These are phyloP conservation scores for Globisporangium nagaii DNA, from an alignment of 352 stramenopile species.

Conservation along the genomic window DNA sequence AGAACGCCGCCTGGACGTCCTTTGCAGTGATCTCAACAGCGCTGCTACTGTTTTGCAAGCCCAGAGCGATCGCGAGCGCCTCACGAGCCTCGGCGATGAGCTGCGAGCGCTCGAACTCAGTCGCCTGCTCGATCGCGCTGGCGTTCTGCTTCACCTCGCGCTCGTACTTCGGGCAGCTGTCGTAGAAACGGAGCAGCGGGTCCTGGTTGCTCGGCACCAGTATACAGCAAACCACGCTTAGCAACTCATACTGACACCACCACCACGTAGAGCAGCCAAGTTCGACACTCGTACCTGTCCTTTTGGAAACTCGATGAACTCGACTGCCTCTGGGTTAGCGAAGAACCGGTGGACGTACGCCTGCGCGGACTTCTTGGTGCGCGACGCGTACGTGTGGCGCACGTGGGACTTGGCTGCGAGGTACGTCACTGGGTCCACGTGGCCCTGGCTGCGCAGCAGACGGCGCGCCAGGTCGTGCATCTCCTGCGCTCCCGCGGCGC, in stretches of 20 bases:
- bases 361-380: slow-evolving; percentile 51
- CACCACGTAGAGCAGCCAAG: too few species aligned
- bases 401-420: slow-evolving; percentile 32
- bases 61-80: slow-evolving; percentile 29
- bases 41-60: slow-evolving; percentile 20
- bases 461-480: slow-evolving; percentile 29
- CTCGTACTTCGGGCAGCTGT: slow-evolving; percentile 55
- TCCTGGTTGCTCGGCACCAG: too few species aligned
- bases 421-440: slow-evolving; percentile 22
- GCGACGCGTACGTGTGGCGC: slow-evolving; percentile 42
- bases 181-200: slow-evolving; percentile 58
- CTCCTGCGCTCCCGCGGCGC: slow-evolving; percentile 26
- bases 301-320: slow-evolving; percentile 40
- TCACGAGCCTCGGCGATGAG: slow-evolving; percentile 23
- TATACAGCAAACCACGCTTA: too few species aligned
- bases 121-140: slow-evolving; percentile 31
- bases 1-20: slow-evolving; percentile 48
- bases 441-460: slow-evolving; percentile 15
- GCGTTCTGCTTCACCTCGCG: slow-evolving; percentile 48
- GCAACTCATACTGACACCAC: too few species aligned
- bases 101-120: slow-evolving; percentile 27
- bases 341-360: slow-evolving; percentile 58
- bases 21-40: slow-evolving; percentile 16
- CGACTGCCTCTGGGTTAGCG: slow-evolving; percentile 37
- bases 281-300: slow-evolving; percentile 1